phyloP scores from a whole-genome alignment of 2,329 filamentous ascomycete genomes.

The Xylaria hypoxylon region DNA sequence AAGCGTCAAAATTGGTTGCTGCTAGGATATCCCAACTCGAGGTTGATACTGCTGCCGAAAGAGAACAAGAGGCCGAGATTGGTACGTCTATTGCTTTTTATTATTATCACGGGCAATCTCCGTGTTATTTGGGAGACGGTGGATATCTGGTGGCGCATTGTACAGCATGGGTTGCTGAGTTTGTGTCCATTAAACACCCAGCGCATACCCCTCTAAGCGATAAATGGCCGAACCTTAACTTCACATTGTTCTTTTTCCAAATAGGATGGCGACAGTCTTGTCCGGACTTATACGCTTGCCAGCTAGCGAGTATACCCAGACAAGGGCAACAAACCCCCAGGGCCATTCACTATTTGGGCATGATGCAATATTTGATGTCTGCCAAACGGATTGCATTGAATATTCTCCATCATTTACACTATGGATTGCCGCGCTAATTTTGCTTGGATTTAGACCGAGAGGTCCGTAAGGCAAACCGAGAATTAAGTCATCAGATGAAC shows the following conservation, averaged over 20 bases:
- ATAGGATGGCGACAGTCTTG: neutral
- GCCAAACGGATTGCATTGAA: neutral
- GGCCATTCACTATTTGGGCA: neutral
- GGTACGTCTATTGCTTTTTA: conserved; percentile 63
- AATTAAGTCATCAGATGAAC: conserved; percentile 86
- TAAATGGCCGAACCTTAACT: neutral
- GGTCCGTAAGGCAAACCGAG: conserved; percentile 81
- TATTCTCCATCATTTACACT: conserved; percentile 1
- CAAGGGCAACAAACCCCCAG: neutral
- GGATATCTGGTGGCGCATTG: conserved; percentile 3
- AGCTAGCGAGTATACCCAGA: neutral
- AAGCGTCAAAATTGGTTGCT: conserved; percentile 90
- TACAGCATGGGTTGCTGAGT: neutral
- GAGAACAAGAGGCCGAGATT: conserved; percentile 95
- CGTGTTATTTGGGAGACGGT: neutral
- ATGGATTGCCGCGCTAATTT: conserved; percentile 7
- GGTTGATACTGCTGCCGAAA: conserved; percentile 90
- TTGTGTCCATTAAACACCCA: neutral
- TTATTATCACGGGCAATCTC: conserved; percentile 2
- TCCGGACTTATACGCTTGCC: neutral
- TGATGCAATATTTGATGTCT: neutral
- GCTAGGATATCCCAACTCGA: conserved; percentile 96
- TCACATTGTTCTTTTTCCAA: neutral
- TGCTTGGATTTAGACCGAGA: conserved; percentile 46
- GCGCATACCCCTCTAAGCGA: conserved; percentile 18